Percentiles rank a stretch among this genome's conserved stretches.
Evolutionary conservation across 1,284 basidiomycete species (phyloP).

Genomic region (Porogramme epimiltina): DNA sequence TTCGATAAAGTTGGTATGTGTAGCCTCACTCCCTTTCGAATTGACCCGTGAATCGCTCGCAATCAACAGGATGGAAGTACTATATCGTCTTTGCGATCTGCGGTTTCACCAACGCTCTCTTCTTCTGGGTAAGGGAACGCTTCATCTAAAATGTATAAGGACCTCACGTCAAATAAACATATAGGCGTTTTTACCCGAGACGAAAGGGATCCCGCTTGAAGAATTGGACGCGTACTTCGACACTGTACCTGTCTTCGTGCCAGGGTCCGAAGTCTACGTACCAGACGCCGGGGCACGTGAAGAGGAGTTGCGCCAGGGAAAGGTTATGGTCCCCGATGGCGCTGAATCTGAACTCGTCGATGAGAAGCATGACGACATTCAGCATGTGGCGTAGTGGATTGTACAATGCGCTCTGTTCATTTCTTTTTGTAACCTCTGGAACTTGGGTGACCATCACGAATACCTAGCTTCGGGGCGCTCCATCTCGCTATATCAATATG

Average conservation of each 20-base stretch:
- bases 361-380: constrained; percentile 14
- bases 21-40: not conserved
- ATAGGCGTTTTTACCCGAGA: constrained; percentile 37
- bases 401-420: no score
- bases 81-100: constrained; percentile 64
- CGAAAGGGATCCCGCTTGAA: constrained; percentile 49
- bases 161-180: not conserved
- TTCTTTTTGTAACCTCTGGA: no score
- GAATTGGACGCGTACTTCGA: constrained; percentile 62
- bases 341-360: constrained; percentile 6
- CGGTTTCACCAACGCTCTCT: constrained; percentile 60
- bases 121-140: constrained; percentile 43
- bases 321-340: constrained; percentile 12
- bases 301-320: constrained; percentile 45
- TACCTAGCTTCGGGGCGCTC: no score
- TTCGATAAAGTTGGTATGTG: constrained; percentile 45
- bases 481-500: no score
- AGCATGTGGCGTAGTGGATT: constrained; percentile 17
- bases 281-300: constrained; percentile 44
- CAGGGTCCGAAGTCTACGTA: constrained; percentile 40
- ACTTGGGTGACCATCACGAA: no score
- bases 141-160: not conserved
- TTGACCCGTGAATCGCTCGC: not conserved
- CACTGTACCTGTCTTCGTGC: constrained; percentile 50
- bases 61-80: constrained; percentile 40